Percentiles rank a stretch among this genome's conserved stretches.
phyloP scores from a whole-genome alignment of 2,329 filamentous ascomycete species.

The Penicillium digitatum region DNA sequence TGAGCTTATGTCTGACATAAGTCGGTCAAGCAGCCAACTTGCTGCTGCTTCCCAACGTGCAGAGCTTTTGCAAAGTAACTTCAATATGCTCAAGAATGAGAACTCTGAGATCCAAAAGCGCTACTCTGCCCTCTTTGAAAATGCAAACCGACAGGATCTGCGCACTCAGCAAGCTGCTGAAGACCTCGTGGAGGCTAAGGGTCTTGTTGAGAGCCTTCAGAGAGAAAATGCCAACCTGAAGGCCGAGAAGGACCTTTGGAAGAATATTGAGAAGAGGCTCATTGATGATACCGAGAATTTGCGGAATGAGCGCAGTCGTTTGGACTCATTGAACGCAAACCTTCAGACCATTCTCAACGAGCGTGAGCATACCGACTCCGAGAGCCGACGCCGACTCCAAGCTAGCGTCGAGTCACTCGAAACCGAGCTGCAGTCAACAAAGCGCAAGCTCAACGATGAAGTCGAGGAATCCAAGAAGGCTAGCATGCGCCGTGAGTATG shows the following conservation, averaged over 20 bases:
- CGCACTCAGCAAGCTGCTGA: constrained; percentile 88
- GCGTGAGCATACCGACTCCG: constrained; percentile 77
- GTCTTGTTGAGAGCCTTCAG: constrained; percentile 77
- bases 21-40: constrained; percentile 74
- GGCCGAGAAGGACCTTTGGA: constrained; percentile 91
- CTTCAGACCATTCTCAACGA: constrained; percentile 90
- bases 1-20: constrained; percentile 74
- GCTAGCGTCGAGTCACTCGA: constrained; percentile 73
- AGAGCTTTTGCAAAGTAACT: constrained; percentile 86
- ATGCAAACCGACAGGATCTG: constrained; percentile 82
- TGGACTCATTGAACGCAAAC: constrained; percentile 77
- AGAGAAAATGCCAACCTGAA: constrained; percentile 91
- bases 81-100: constrained; percentile 74
- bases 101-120: constrained; percentile 84
- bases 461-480: constrained; percentile 79
- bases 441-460: constrained; percentile 79
- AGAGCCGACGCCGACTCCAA: constrained; percentile 75
- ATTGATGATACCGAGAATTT: constrained; percentile 83
- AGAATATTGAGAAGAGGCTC: constrained; percentile 83
- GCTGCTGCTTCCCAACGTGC: constrained; percentile 77
- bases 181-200: constrained; percentile 81
- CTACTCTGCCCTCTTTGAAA: constrained; percentile 70
- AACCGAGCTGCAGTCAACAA: constrained; percentile 69
- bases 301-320: constrained; percentile 74
- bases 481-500: constrained; percentile 80